These are phyloP conservation scores for Silene noctiflora DNA, from an alignment of 179 eudicot genomes.

Conservation along the genomic window DNA sequence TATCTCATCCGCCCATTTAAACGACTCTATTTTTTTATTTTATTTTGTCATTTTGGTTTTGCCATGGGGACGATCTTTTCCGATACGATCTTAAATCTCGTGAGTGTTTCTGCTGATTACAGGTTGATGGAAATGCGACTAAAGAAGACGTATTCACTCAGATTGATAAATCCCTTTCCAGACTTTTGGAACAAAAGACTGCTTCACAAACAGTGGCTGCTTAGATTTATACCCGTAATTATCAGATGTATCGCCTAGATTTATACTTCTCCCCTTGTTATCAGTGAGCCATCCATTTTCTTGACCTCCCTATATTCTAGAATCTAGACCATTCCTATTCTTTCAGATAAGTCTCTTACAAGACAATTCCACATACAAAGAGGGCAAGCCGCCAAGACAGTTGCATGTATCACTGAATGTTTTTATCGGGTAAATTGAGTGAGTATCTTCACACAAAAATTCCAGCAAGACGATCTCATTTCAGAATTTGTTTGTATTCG, in stretches of 20 bases:
- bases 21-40: no score
- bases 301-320: background rate
- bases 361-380: background rate
- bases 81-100: background rate
- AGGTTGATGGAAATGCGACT: slow-evolving; percentile 69
- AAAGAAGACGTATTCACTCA: slow-evolving; percentile 70
- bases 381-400: no score
- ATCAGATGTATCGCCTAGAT: background rate
- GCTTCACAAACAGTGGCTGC: slow-evolving; percentile 35
- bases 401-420: background rate
- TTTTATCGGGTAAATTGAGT: background rate
- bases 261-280: background rate
- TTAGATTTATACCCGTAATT: slow-evolving; percentile 18
- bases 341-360: background rate
- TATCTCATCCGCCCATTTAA: no score
- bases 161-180: slow-evolving; percentile 53
- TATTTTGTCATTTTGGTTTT: background rate
- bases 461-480: background rate
- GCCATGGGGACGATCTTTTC: background rate
- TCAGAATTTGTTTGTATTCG: background rate
- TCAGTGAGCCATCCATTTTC: background rate
- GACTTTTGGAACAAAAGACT: slow-evolving; percentile 43
- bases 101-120: slow-evolving; percentile 21
- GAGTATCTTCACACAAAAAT: no score
- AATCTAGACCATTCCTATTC: slow-evolving; percentile 11